Evolutionary conservation across 257 asterid genomes (phyloP).

Genomic region (Solanum pinnatisectum): DNA sequence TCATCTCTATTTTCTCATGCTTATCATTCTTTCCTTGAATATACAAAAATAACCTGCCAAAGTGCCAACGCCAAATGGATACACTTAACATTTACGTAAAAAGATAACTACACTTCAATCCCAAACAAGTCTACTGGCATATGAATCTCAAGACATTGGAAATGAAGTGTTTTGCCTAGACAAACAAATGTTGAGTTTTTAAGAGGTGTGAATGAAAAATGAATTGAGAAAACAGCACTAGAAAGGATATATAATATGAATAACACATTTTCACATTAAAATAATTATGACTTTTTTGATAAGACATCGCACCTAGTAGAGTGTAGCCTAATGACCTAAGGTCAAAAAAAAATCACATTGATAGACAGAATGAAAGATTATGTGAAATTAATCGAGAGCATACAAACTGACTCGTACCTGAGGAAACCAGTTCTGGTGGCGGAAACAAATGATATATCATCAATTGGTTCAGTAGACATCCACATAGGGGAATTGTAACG

Average conservation of each 20-base stretch:
- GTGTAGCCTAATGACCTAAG: background rate
- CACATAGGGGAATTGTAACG: constrained; percentile 65
- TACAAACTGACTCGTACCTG: constrained; percentile 12
- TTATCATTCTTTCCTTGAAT: constrained; percentile 62
- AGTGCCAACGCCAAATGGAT: background rate
- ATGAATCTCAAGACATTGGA: background rate
- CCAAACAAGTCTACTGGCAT: background rate
- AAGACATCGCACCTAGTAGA: background rate
- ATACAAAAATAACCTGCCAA: constrained; percentile 52
- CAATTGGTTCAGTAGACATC: constrained; percentile 72
- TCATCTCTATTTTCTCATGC: constrained; percentile 61
- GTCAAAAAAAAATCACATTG: background rate
- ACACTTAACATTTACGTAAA: no score
- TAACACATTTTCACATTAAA: background rate
- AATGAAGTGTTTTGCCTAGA: no score
- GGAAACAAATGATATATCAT: constrained; percentile 48
- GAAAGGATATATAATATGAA: no score
- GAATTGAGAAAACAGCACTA: no score
- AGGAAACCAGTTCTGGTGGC: constrained; percentile 56
- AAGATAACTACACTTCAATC: background rate
- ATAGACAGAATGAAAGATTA: background rate
- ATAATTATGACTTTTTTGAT: no score
- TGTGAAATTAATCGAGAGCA: background rate
- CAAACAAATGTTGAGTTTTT: background rate
- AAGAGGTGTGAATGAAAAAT: no score